These are phyloP conservation scores for Nymphaea thermarum DNA, from an alignment of 164 flowering plant genomes.

Conservation along the genomic window DNA sequence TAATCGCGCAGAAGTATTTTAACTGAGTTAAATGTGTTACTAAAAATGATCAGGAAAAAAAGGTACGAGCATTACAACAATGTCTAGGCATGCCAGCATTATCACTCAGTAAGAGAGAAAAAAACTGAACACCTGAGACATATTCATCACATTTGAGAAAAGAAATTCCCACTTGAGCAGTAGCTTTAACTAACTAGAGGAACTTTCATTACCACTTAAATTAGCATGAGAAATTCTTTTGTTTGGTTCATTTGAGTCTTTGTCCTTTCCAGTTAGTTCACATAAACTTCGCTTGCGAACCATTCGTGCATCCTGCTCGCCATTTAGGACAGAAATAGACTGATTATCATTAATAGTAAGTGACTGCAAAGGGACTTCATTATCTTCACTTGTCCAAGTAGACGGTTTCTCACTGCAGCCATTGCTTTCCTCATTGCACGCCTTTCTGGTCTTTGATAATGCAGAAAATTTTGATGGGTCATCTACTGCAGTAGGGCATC, in stretches of 20 bases:
- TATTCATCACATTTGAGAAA: background rate
- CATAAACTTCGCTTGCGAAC: slow-evolving; percentile 39
- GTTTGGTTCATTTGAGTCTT: background rate
- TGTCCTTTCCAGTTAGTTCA: slow-evolving; percentile 33
- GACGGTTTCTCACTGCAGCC: slow-evolving; percentile 9
- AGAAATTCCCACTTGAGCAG: background rate
- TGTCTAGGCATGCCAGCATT: too few species aligned
- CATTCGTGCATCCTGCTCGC: slow-evolving; percentile 7
- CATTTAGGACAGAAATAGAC: background rate
- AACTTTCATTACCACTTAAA: background rate
- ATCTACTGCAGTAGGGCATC: slow-evolving; percentile 12
- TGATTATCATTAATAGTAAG: background rate
- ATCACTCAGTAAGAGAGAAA: too few species aligned
- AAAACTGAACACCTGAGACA: background rate
- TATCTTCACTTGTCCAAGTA: background rate
- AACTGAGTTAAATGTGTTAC: too few species aligned
- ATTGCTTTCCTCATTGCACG: slow-evolving; percentile 4
- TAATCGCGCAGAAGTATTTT: background rate
- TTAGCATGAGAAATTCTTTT: background rate
- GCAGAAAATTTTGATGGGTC: background rate
- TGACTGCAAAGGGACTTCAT: background rate
- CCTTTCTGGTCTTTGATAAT: slow-evolving; percentile 9
- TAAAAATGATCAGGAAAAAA: too few species aligned
- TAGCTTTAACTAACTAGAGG: background rate
- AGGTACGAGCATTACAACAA: too few species aligned